These are phyloP conservation scores for Ceratocystis diversiconidia DNA, from an alignment of 2,329 filamentous ascomycete genomes.

Conservation along the genomic window DNA sequence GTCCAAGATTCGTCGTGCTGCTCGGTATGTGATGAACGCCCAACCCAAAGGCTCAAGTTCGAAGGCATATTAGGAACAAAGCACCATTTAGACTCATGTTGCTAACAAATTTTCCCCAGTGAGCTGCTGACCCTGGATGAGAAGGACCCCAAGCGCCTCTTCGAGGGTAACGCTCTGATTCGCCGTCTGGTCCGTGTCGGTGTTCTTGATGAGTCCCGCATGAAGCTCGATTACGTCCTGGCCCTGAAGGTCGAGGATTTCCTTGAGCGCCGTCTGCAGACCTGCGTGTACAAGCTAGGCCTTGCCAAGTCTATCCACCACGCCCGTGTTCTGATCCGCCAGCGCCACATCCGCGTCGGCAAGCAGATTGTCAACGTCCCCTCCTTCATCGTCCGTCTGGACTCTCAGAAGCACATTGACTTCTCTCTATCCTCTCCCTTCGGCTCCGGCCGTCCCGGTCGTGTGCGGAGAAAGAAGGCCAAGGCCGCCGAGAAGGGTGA, in stretches of 20 bases:
- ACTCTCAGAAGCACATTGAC: conserved; percentile 99
- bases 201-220: conserved; percentile 99
- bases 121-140: conserved; percentile 99
- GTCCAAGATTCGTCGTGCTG: conserved; percentile 99
- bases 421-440: conserved; percentile 96
- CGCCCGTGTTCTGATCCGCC: conserved; percentile 98
- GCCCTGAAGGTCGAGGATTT: conserved; percentile 99
- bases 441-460: conserved; percentile 89
- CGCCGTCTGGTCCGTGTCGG: conserved; percentile 98
- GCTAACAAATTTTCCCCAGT: conserved; percentile 37
- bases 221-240: conserved; percentile 99
- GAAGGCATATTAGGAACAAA: neutral
- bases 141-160: conserved; percentile 99
- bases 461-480: conserved; percentile 99
- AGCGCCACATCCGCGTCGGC: conserved; percentile 98
- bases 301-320: conserved; percentile 99
- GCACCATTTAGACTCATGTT: neutral
- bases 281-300: conserved; percentile 99
- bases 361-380: conserved; percentile 99
- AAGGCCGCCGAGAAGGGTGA: conserved; percentile 81
- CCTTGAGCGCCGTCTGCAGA: conserved; percentile 99
- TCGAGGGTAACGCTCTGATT: conserved; percentile 99
- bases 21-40: conserved; percentile 51
- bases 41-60: neutral
- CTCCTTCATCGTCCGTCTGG: conserved; percentile 97